Conservation (phyloP, 345 rosid genomes). For the Sisymbrium altissimum region DNA sequence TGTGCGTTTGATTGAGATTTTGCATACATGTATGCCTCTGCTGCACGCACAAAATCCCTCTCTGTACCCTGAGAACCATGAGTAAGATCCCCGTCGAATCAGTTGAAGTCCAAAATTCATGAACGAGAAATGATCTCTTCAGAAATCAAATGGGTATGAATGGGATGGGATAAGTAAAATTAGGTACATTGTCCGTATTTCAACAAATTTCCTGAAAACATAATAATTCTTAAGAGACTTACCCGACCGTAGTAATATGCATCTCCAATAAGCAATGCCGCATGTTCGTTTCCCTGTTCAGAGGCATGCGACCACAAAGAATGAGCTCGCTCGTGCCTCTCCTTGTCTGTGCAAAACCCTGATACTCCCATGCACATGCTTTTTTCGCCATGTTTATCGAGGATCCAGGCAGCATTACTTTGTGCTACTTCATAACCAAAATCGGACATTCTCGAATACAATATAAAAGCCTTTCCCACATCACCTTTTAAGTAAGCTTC, state of each 20-base stretch:
- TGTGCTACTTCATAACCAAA: constrained; percentile 92
- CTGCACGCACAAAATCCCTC: constrained; percentile 84
- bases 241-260: constrained; percentile 93
- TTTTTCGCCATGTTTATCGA: constrained; percentile 71
- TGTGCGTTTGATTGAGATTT: constrained; percentile 81
- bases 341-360: constrained; percentile 68
- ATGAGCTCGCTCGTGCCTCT: constrained; percentile 83
- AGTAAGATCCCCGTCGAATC: not conserved
- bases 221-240: constrained; percentile 24
- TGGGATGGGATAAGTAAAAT: not conserved
- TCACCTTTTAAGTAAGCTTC: constrained; percentile 87
- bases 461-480: constrained; percentile 73
- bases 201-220: not conserved
- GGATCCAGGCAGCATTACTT: constrained; percentile 97
- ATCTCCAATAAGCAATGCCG: constrained; percentile 89
- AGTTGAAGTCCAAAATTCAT: not conserved
- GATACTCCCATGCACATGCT: constrained; percentile 93
- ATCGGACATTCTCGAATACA: constrained; percentile 92
- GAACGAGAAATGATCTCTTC: not conserved
- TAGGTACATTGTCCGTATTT: not conserved
- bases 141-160: not conserved
- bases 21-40: constrained; percentile 95
- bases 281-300: constrained; percentile 92
- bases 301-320: constrained; percentile 95
- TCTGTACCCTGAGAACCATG: constrained; percentile 59